phyloP scores from a whole-genome alignment of 73 alveolate genomes.

The Tetrahymena malaccensis region DNA sequence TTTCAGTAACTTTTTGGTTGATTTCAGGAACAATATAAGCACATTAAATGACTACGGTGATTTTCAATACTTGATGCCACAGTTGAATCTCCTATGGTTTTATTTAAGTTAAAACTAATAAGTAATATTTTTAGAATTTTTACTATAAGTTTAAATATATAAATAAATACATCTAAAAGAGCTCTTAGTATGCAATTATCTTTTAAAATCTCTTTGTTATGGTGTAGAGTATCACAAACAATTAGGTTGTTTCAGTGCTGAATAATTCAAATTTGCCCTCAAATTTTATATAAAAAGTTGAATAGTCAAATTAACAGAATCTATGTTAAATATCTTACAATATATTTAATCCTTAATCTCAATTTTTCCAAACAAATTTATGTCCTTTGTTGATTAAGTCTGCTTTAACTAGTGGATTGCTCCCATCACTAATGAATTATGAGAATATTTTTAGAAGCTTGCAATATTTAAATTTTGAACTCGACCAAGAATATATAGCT shows the following conservation, averaged over 20 bases:
- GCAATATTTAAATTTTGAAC: background rate
- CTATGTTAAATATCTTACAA: background rate
- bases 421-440: background rate
- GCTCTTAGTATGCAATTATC: background rate
- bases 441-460: background rate
- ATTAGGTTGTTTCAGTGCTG: background rate
- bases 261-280: background rate
- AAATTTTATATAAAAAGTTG: background rate
- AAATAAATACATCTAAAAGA: background rate
- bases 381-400: background rate
- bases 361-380: background rate
- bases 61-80: background rate
- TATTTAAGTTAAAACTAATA: background rate
- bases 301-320: background rate
- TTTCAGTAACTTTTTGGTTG: background rate
- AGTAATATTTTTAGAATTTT: background rate
- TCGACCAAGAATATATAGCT: background rate
- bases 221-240: background rate
- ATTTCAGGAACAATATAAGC: background rate
- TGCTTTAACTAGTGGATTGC: background rate
- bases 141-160: background rate
- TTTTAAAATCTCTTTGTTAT: background rate
- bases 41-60: background rate
- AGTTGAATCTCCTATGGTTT: background rate
- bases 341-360: background rate